A percentile compares a stretch with the other conserved stretches of the same genome.
These are phyloP conservation scores for Ceratobasidium sp. DNA, from an alignment of 1,284 basidiomycete species.

Conservation along the genomic window DNA sequence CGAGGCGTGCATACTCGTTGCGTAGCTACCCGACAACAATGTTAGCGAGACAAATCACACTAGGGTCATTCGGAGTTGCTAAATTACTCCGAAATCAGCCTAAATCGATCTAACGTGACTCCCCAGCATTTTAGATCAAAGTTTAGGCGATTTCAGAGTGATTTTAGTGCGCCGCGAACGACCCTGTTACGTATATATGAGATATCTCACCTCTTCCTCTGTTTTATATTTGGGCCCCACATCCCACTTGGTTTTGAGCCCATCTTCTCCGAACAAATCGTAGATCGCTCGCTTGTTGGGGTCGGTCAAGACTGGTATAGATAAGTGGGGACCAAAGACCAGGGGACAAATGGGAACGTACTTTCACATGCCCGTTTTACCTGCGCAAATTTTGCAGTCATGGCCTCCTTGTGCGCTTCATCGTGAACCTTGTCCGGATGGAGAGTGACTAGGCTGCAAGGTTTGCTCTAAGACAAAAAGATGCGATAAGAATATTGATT, in stretches of 20 bases:
- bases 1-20: conserved; percentile 56
- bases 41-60: not conserved
- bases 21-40: conserved; percentile 53
- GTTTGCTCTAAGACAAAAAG: conserved; percentile 5
- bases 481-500: not conserved
- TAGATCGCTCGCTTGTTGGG: conserved; percentile 77
- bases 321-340: conserved; percentile 22
- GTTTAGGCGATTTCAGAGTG: too few relatives aligned
- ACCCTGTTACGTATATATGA: too few relatives aligned
- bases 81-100: too few relatives aligned
- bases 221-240: conserved; percentile 53
- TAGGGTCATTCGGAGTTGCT: too few relatives aligned
- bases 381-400: conserved; percentile 70
- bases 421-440: conserved; percentile 84
- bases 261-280: conserved; percentile 72
- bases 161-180: too few relatives aligned
- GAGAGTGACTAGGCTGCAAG: conserved; percentile 60
- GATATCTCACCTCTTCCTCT: conserved; percentile 59
- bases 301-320: conserved; percentile 68
- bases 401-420: conserved; percentile 61
- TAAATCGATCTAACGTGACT: too few relatives aligned
- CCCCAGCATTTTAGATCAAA: too few relatives aligned
- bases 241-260: conserved; percentile 53
- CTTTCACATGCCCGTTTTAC: conserved; percentile 81
- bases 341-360: conserved; percentile 48